Evolutionary conservation across 306 rosid genomes (phyloP), one percentile per base, ranked within the genome.

Genomic region (Carpinus fangiana): DNA sequence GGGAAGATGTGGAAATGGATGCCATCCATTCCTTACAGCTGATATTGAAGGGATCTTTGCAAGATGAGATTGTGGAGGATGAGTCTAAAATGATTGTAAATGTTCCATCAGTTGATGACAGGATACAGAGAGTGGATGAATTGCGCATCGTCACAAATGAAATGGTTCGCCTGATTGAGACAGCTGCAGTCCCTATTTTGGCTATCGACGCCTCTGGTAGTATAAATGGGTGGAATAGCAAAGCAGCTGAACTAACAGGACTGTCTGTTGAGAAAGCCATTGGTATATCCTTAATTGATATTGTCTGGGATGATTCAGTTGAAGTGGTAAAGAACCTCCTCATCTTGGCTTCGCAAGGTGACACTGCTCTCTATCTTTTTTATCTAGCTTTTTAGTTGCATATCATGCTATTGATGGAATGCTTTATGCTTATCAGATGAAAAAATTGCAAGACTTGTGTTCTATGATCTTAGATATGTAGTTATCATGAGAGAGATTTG

Each of bases 1-100:
- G 89, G 89, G 89, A 86, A 70, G 89, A 86, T 79, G 69, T 80
- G 74, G 86, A 82, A 77, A 86, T 86, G 89, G 86, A 86, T 80
- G 82, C 83, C 74, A 77, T 82, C 64, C 89, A 86, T 77, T 86
- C 89, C 12, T 70, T 86, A 55, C 89, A 82, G 79, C 76, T 86
- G 76, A 86, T 86, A 45, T 74, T 82, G 74, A 72, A 86, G 69
- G 86, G 74, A 46, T 86, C 86, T 61, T 74, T 86, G 73, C 80
- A 80, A 51, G 80, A 79, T 20, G 68, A 77, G 62, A 57, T 36
- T 65, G 67, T 16, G 65, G 82, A 79, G 71, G 82, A 79, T 62
- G 78, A 69, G 56, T 82, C 84, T 70, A 82, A 80, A 65, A 73
- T 82, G 76, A 80, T 79, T 68, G 76, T 73, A 74, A 80, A 74